Percentiles rank a stretch among this genome's conserved stretches.
Evolutionary conservation across 805 yeast genomes (phyloP).

Genomic region (Yueomyces sinensis): DNA sequence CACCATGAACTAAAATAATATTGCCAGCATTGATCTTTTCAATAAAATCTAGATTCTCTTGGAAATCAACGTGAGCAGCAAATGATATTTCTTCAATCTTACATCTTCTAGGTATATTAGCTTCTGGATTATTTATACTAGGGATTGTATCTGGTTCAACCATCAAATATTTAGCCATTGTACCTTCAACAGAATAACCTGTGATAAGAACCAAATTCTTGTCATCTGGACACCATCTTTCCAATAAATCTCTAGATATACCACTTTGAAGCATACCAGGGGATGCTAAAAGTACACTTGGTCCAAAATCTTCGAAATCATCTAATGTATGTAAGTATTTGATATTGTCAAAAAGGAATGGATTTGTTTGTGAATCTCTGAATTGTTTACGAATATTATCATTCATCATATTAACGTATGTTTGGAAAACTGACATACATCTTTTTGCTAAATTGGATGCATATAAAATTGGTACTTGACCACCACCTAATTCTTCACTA

Average conservation of each 20-base stretch:
- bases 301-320: constrained; percentile 82
- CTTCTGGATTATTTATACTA: constrained; percentile 66
- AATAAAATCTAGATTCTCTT: constrained; percentile 83
- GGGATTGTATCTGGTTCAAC: constrained; percentile 89
- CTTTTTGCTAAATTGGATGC: constrained; percentile 90
- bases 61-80: constrained; percentile 99
- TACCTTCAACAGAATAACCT: constrained; percentile 97
- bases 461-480: constrained; percentile 66
- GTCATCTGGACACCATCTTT: constrained; percentile 96
- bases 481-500: constrained; percentile 53
- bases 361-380: constrained; percentile 70
- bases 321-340: constrained; percentile 70
- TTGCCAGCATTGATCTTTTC: constrained; percentile 75
- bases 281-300: constrained; percentile 90
- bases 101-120: constrained; percentile 74
- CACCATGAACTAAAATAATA: constrained; percentile 93
- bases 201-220: constrained; percentile 79
- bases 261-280: constrained; percentile 99
- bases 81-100: constrained; percentile 88
- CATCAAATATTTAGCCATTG: constrained; percentile 83
- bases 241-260: constrained; percentile 78
- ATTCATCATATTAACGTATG: constrained; percentile 95
- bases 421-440: constrained; percentile 95
- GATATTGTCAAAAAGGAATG: constrained; percentile 80
- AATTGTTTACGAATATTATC: constrained; percentile 68